These are phyloP conservation scores for Fusarium chaquense DNA, from an alignment of 2,329 filamentous ascomycete genomes.

Conservation along the genomic window DNA sequence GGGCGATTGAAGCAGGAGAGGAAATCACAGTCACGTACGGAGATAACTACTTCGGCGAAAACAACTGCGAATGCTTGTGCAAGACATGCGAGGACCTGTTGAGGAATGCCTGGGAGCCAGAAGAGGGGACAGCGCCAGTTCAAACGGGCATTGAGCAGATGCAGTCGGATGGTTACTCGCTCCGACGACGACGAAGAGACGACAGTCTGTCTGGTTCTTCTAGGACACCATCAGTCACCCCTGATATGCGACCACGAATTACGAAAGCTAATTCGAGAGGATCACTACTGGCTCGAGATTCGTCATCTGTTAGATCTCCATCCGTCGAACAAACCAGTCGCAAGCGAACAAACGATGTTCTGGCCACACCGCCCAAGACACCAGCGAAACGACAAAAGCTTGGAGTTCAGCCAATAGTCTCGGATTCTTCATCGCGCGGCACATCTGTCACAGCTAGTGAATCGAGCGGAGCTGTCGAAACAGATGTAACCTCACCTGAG, in stretches of 20 bases:
- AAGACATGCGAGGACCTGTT: constrained; percentile 81
- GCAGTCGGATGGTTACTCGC: constrained; percentile 62
- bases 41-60: constrained; percentile 93
- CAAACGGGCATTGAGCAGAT: constrained; percentile 67
- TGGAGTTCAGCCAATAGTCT: constrained; percentile 47
- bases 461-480: constrained; percentile 49
- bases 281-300: constrained; percentile 51
- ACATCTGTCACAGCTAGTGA: constrained; percentile 53
- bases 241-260: constrained; percentile 66
- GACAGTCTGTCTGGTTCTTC: constrained; percentile 64
- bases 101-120: constrained; percentile 84
- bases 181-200: constrained; percentile 66
- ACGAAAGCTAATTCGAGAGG: constrained; percentile 55
- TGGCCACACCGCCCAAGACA: constrained; percentile 67
- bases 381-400: constrained; percentile 64
- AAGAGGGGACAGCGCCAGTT: constrained; percentile 60
- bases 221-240: constrained; percentile 68
- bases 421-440: constrained; percentile 52
- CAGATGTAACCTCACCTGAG: constrained; percentile 64
- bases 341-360: constrained; percentile 58
- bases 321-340: constrained; percentile 45
- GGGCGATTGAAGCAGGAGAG: constrained; percentile 85
- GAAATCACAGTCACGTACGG: constrained; percentile 98
- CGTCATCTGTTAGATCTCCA: constrained; percentile 49
- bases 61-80: constrained; percentile 96